Evolutionary conservation across 2,329 filamentous ascomycete genomes (phyloP), one percentile per base, ranked within the genome.

Genomic region (Amauroascus verrucosus): DNA sequence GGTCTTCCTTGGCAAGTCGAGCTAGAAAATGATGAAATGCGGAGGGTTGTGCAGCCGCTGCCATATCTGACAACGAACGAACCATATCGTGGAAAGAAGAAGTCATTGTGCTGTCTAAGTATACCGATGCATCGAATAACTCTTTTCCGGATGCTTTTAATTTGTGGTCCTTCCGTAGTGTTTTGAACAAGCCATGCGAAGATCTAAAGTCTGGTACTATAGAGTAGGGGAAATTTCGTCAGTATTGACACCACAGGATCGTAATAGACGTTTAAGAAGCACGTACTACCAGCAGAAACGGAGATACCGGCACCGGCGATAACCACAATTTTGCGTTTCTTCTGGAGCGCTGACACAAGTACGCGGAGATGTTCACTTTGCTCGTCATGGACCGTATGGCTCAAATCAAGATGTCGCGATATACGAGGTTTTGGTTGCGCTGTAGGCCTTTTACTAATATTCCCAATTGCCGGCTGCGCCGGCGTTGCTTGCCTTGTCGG

Each of bases 231-330:
- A 48, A 28, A 41, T 49, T 18, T 57, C 48, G 60, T 53, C 56
- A 48, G 46, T 18, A 48, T 40, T 35, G 9, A 18, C 6, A 38
- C 13, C 54, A 57, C 24, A 41, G 58, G 18, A 58, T 49, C 44
- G n/a, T n/a, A 24, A 20, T 6, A 16, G 26, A 22, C 6, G 6
- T 20, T 6, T 6, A 30, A 8, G n/a, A 11, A 45, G 44, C 22
- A 81, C 84, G 65, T 77, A 86, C 83, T 94, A 58, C 93, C 93
- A 61, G 93, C 91, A 51, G 91, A 91, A 49, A 96, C 93, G 37
- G 93, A 97, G 63, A 98, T 98, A 57, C 93, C 93, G 59, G 93
- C 93, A 55, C 93, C 93, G 45, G 91, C 93, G 67, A 98, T 86
- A 49, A 97, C 88, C 32, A 98, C 88, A 66, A 98, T 95, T 74